Base-by-base conservation (phyloP, 495 filamentous ascomycete genomes). In the Hypoxylon intermedium region DNA sequence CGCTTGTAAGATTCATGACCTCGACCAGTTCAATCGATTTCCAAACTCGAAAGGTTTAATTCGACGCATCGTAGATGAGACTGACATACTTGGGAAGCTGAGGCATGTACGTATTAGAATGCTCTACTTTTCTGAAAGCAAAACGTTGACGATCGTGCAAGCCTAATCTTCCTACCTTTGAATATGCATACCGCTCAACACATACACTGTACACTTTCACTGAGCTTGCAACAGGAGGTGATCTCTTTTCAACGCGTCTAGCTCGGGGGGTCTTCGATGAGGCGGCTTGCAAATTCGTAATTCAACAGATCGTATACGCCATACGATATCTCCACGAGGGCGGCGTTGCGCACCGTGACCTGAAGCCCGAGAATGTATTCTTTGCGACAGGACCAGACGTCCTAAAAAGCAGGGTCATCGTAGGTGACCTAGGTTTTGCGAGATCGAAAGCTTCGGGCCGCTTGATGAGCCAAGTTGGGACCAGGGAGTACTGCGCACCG, bases 321-420 rank as follows among this genome's bases (percentile, higher is more conserved):
- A 79, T 97, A 15, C 82, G 87, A 42, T 91, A 88, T 72, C 86
- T 96, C 73, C 93, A 98, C 71, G 74, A 81, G 40, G 88, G 88
- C 53, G 87, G 87, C 36, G 78, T 96, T 49, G 92, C 88, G 58
- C 93, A 97, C 71, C 88, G 93, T 40, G 93, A 98, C 67, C 89
- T 97, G 75, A 97, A 98, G 75, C 91, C 89, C 4, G 93, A 98
- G 76, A 98, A 98, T 71, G 89, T 98, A 56, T 91, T 98, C 65
- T 72, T 75, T 18, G 79, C 93, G 30, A 87, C 81, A 38, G 82
- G 89, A 1, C 76, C 82, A 6, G 71, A 68, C 24, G 60, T 74
- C 26, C 73, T 74, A 2, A 71, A 80, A 2, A 71, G 80, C 33
- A 72, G 90, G 20, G 75, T 92, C 15, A 80, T 92, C 0, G 74